These are phyloP conservation scores for Areca catechu DNA, from an alignment of 176 grass and related monocot genomes.

Conservation along the genomic window DNA sequence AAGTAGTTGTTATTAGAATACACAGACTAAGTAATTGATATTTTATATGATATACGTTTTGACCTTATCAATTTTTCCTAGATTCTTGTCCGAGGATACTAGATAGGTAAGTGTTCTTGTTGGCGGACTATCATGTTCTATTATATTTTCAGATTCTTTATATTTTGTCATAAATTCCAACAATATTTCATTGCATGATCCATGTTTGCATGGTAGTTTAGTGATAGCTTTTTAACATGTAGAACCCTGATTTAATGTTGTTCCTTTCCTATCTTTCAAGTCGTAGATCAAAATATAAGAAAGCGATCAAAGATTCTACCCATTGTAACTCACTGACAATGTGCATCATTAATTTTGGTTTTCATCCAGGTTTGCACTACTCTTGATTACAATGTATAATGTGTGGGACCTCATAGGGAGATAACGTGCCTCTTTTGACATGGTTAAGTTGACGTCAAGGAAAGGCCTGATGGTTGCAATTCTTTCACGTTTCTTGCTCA, in stretches of 20 bases:
- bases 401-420: conserved; percentile 58
- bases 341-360: neutral
- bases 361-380: conserved; percentile 44
- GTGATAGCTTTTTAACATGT: too few species aligned
- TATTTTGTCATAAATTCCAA: too few species aligned
- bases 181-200: too few species aligned
- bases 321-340: neutral
- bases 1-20: conserved; percentile 53
- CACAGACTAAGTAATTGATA: conserved; percentile 42
- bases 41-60: conserved; percentile 49
- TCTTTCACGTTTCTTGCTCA: conserved; percentile 36
- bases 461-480: conserved; percentile 30
- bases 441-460: conserved; percentile 37
- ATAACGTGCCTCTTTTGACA: conserved; percentile 52
- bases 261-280: too few species aligned
- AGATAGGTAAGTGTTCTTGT: conserved; percentile 32
- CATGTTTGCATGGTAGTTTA: too few species aligned
- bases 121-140: too few species aligned
- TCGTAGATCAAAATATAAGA: too few species aligned
- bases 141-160: too few species aligned
- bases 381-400: conserved; percentile 52
- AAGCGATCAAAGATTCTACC: too few species aligned
- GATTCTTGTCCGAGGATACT: conserved; percentile 86
- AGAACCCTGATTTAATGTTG: too few species aligned
- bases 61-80: conserved; percentile 65